Evolutionary conservation across 371 early-diverging fungal genomes (phyloP), one percentile per base, ranked within the genome.

Genomic region (Mortierella sp.): DNA sequence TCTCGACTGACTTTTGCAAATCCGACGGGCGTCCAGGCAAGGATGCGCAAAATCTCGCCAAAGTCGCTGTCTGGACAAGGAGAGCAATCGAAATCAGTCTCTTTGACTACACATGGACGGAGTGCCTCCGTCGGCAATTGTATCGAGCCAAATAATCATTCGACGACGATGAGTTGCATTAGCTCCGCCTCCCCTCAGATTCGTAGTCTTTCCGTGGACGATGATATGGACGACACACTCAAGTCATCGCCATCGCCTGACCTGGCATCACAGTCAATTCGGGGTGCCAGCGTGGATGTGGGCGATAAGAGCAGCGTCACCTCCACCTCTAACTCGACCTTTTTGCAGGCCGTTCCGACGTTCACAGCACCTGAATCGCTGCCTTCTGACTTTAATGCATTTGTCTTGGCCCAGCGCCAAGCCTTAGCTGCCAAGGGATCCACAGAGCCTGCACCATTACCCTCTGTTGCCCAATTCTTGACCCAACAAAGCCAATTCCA

Each of bases 211-310:
- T 50, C 65, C 5, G 30, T 59, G 23, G 71, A 70, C n/a, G 77
- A 76, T 30, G 77, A 76, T 48, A 25, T 68, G 51, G 77, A 76
- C 14, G 25, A 72, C 11, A 25, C 28, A 14, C 68, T 76, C 51
- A 76, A 76, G 44, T 76, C 69, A 3, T 76, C 77, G 9, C 77
- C 77, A 7, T 76, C 77, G 12, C 77, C 77, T 7, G 58, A 61
- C 45, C 47, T 76, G 55, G 48, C 66, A 15, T 55, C 64, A 21
- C 55, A 60, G 45, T 53, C 72, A 5, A 67, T 72, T 30, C 37
- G 37, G 9, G 64, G 58, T 16, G 23, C 65, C 0, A 47, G 56
- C 21, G 37, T 66, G 12, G 56, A 46, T 1, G 52, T 16, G 29
- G 30, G n/a, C 18, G 51, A 21, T 46, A 53, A 67, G n/a, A 26